Conservation (phyloP, 1,284 basidiomycete genomes). For the Earliella scabrosa region DNA sequence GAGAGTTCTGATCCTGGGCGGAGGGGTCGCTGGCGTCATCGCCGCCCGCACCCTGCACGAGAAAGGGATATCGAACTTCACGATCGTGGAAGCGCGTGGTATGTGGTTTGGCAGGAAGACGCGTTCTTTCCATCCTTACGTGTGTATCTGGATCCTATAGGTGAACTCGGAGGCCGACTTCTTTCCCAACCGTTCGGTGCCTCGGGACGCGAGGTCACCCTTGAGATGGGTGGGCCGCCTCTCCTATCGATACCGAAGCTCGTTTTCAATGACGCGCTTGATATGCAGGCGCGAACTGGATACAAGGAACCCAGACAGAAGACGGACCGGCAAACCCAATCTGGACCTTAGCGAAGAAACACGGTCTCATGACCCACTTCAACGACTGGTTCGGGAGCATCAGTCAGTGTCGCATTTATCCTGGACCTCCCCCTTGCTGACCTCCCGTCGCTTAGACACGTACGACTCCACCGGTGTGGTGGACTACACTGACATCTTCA, state of each 20-base stretch:
- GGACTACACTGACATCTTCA: constrained; percentile 51
- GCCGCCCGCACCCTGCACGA: constrained; percentile 15
- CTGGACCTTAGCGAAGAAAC: constrained; percentile 56
- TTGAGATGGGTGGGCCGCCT: constrained; percentile 48
- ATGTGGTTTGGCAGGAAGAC: no score
- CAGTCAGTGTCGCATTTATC: constrained; percentile 48
- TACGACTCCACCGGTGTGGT: constrained; percentile 53
- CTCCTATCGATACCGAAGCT: not conserved
- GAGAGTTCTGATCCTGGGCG: constrained; percentile 54
- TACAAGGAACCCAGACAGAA: constrained; percentile 51
- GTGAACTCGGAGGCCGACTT: constrained; percentile 65
- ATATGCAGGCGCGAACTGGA: constrained; percentile 60
- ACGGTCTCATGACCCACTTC: constrained; percentile 49
- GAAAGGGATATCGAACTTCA: constrained; percentile 57
- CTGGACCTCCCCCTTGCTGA: not conserved
- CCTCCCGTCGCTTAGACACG: not conserved
- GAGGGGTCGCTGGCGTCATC: no score
- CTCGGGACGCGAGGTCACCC: constrained; percentile 37
- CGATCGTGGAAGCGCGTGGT: constrained; percentile 60
- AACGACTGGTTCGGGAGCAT: constrained; percentile 54
- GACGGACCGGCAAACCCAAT: constrained; percentile 63
- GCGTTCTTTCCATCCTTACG: no score
- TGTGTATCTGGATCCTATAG: no score
- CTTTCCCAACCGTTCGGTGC: constrained; percentile 47
- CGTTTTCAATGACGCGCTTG: not conserved